Percentiles rank a stretch among this genome's conserved stretches.
Evolutionary conservation across 441 rosid species (phyloP).

Genomic region (Populus tomentosa): DNA sequence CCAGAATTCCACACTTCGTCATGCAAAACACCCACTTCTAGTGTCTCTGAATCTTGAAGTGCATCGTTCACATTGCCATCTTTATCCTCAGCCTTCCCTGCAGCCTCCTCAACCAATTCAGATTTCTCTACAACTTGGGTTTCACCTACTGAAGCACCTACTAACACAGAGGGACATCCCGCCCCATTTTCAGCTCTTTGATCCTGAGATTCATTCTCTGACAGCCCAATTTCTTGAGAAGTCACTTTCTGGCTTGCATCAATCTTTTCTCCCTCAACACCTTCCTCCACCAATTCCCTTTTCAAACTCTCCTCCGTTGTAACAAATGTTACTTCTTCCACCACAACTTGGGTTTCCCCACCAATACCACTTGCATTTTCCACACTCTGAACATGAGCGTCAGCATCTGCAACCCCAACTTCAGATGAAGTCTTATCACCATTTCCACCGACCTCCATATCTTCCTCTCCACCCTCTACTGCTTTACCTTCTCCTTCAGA

Average conservation of each 20-base stretch:
- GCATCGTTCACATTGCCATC: constrained; percentile 18
- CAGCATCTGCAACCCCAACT: background rate
- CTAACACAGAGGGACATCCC: constrained; percentile 2
- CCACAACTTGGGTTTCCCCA: constrained; percentile 1
- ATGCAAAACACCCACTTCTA: constrained; percentile 15
- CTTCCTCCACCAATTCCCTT: constrained; percentile 11
- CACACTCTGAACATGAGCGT: background rate
- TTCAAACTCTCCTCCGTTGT: constrained; percentile 6
- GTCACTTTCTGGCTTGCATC: background rate
- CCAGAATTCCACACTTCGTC: constrained; percentile 14
- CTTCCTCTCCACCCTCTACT: constrained; percentile 2
- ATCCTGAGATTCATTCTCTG: constrained; percentile 11
- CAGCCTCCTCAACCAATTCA: constrained; percentile 11
- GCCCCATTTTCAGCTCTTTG: constrained; percentile 18
- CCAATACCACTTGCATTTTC: constrained; percentile 11
- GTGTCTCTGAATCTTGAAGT: constrained; percentile 8
- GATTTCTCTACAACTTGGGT: constrained; percentile 5
- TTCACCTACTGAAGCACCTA: constrained; percentile 1
- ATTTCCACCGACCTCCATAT: constrained; percentile 6
- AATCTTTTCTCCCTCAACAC: constrained; percentile 9
- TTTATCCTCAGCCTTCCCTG: constrained; percentile 7
- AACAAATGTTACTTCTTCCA: background rate
- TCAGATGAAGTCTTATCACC: constrained; percentile 11
- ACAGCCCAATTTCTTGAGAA: constrained; percentile 12
- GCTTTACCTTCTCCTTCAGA: constrained; percentile 7